phyloP scores from a whole-genome alignment of 257 asterid species.

The Primulina tabacum region DNA sequence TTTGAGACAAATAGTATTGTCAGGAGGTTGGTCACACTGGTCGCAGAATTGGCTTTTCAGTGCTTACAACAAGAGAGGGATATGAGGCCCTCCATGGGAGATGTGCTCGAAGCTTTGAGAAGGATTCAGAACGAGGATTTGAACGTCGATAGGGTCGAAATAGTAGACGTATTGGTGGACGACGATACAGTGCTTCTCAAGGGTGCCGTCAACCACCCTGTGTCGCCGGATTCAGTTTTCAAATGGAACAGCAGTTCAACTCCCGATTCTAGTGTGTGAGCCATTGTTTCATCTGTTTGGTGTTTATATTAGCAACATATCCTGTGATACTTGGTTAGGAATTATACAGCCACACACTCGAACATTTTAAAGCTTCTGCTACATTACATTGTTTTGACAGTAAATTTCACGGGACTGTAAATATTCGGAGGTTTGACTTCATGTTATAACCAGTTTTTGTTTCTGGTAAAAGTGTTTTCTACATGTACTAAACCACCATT shows the following conservation, averaged over 20 bases:
- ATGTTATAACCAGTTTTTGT: no score
- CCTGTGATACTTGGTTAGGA: neutral
- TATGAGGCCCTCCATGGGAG: slow-evolving; percentile 72
- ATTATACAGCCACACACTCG: neutral
- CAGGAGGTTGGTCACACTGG: slow-evolving; percentile 41
- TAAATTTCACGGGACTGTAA: no score
- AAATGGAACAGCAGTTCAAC: neutral
- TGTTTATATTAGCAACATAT: neutral
- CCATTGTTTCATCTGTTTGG: slow-evolving; percentile 11
- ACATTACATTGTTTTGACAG: neutral
- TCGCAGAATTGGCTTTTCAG: slow-evolving; percentile 70
- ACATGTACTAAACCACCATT: no score
- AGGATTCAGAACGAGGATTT: slow-evolving; percentile 40
- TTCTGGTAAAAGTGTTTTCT: no score
- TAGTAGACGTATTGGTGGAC: slow-evolving; percentile 37
- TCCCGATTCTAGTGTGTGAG: neutral
- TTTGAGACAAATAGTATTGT: slow-evolving; percentile 38
- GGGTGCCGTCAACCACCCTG: slow-evolving; percentile 16
- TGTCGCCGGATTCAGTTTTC: slow-evolving; percentile 28
- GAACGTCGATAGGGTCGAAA: slow-evolving; percentile 30
- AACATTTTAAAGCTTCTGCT: neutral
- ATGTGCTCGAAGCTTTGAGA: slow-evolving; percentile 45
- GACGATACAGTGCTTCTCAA: slow-evolving; percentile 34
- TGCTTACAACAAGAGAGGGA: slow-evolving; percentile 66
- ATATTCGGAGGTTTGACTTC: no score